Percentiles rank a stretch among this genome's conserved stretches.
phyloP scores from a whole-genome alignment of 495 filamentous ascomycete species.

The Zalerion maritima region DNA sequence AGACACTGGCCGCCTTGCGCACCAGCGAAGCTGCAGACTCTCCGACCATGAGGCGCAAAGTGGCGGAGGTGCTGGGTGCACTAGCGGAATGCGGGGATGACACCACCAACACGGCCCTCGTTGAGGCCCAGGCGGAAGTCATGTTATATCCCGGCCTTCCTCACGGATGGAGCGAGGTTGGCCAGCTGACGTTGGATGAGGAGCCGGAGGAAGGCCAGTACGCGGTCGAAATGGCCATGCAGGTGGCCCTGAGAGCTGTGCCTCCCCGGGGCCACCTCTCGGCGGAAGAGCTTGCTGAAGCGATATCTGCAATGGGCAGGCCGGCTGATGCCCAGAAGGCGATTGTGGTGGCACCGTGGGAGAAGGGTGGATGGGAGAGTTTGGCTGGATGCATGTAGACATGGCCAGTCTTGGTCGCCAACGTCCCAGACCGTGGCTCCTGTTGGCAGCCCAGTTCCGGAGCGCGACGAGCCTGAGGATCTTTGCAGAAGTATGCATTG shows the following conservation, averaged over 20 bases:
- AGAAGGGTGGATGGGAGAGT: conserved; percentile 43
- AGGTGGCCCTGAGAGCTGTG: conserved; percentile 55
- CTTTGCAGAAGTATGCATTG: no score
- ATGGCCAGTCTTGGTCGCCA: no score
- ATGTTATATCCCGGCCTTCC: conserved; percentile 65
- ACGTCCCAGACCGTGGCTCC: no score
- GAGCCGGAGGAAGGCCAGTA: conserved; percentile 38
- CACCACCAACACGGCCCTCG: conserved; percentile 18
- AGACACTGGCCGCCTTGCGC: conserved; percentile 57
- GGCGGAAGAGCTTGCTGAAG: conserved; percentile 52
- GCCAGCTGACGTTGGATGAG: conserved; percentile 19
- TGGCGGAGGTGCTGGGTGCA: conserved; percentile 29
- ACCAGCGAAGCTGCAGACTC: no score
- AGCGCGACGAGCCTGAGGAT: no score
- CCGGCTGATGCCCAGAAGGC: conserved; percentile 60
- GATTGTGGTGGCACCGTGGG: conserved; percentile 75
- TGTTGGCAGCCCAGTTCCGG: no score
- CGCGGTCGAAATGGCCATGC: conserved; percentile 65
- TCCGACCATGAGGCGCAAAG: conserved; percentile 32
- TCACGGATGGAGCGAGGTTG: conserved; percentile 52
- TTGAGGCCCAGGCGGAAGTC: conserved; percentile 51
- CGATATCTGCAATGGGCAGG: conserved; percentile 62
- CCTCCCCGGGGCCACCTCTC: conserved; percentile 55
- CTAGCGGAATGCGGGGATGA: conserved; percentile 22
- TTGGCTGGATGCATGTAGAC: no score